Evolutionary conservation across 768 basidiomycete species (phyloP).

Genomic region (Collybia sp.): DNA sequence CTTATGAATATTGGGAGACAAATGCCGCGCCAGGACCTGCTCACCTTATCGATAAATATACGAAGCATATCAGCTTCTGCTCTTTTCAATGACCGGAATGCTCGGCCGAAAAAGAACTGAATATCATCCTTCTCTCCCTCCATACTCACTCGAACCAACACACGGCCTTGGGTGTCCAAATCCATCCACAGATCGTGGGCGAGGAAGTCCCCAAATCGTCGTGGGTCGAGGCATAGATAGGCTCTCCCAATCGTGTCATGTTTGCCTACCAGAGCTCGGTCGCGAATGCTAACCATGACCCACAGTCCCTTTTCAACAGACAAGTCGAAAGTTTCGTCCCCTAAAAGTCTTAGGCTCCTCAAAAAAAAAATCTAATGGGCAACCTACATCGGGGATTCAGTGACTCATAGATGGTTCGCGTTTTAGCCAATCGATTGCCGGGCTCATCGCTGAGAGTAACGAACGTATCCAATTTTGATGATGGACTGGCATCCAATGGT

Average conservation of each 20-base stretch:
- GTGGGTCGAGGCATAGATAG: conserved; percentile 89
- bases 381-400: conserved; percentile 83
- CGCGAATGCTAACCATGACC: conserved; percentile 94
- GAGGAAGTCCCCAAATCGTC: conserved; percentile 82
- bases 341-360: no score
- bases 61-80: conserved; percentile 95
- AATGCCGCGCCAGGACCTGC: conserved; percentile 6
- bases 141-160: conserved; percentile 91
- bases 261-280: conserved; percentile 87
- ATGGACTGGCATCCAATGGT: conserved; percentile 68
- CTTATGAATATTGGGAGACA: not conserved
- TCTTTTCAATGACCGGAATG: conserved; percentile 88
- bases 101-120: conserved; percentile 95
- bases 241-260: conserved; percentile 90
- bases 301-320: conserved; percentile 92
- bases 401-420: conserved; percentile 91
- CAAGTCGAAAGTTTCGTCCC: conserved; percentile 97
- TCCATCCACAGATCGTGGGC: conserved; percentile 92
- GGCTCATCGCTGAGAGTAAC: conserved; percentile 92
- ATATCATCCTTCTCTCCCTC: conserved; percentile 99
- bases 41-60: conserved; percentile 94
- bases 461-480: conserved; percentile 85
- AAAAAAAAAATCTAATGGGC: conserved; percentile 3
- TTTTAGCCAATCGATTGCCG: conserved; percentile 88
- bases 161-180: conserved; percentile 79